phyloP scores from a whole-genome alignment of 1,284 basidiomycete genomes.

The Malassezia slooffiae region DNA sequence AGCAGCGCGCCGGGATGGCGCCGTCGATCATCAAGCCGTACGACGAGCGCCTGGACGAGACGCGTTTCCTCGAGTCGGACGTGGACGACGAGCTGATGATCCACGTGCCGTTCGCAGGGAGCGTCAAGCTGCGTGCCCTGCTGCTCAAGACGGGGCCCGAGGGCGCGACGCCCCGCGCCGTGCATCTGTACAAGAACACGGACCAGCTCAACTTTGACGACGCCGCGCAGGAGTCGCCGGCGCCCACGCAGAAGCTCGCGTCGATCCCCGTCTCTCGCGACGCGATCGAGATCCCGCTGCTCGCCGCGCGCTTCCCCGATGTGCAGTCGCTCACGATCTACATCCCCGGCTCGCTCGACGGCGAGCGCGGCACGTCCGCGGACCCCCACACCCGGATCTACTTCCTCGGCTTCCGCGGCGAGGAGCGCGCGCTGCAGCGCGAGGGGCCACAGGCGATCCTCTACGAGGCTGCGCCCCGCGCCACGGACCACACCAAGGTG shows the following conservation, averaged over 20 bases:
- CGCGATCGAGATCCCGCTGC: constrained; percentile 32
- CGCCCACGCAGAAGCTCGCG: constrained; percentile 23
- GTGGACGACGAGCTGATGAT: constrained; percentile 37
- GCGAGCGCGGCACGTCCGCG: constrained; percentile 11
- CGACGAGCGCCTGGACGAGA: constrained; percentile 19
- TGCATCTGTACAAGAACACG: constrained; percentile 34
- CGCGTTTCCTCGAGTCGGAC: constrained; percentile 19
- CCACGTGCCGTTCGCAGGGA: constrained; percentile 32
- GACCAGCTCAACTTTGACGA: constrained; percentile 32
- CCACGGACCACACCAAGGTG: constrained; percentile 34
- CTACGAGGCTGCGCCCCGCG: constrained; percentile 39
- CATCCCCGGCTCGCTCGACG: constrained; percentile 21
- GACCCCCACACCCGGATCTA: constrained; percentile 20
- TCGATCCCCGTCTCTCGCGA: constrained; percentile 29
- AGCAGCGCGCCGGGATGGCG: constrained; percentile 17
- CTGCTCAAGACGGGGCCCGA: constrained; percentile 20
- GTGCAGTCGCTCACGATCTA: constrained; percentile 35
- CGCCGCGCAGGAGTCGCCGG: constrained; percentile 12
- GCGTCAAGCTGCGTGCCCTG: constrained; percentile 30
- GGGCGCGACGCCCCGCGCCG: constrained; percentile 19
- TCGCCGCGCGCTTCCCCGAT: constrained; percentile 33
- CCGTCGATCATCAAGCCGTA: constrained; percentile 29
- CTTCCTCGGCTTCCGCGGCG: constrained; percentile 39
- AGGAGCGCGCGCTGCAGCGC: constrained; percentile 9
- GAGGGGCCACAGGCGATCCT: constrained; percentile 31